Evolutionary conservation across 2,329 filamentous ascomycete genomes (phyloP).

Genomic region (Diaporthe helianthi): DNA sequence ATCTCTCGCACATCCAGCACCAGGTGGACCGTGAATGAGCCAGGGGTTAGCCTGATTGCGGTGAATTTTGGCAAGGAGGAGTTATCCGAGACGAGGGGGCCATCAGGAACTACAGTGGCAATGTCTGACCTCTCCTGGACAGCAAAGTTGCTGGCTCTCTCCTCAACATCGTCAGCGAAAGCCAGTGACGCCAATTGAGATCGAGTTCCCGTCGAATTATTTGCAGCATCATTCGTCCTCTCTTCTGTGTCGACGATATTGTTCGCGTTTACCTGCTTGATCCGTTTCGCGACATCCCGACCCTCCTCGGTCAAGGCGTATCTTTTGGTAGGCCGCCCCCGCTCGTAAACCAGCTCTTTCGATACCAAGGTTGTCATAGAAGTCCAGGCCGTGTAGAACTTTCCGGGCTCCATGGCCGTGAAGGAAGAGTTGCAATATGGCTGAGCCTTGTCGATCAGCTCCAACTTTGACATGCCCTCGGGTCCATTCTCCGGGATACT

Average conservation of each 20-base stretch:
- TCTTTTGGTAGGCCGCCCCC: slow-evolving; percentile 69
- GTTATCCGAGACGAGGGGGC: slow-evolving; percentile 40
- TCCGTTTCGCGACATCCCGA: slow-evolving; percentile 74
- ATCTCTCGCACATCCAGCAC: slow-evolving; percentile 80
- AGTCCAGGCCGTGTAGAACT: slow-evolving; percentile 81
- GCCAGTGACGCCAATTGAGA: not conserved
- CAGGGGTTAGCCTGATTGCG: slow-evolving; percentile 68
- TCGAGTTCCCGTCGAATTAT: not conserved
- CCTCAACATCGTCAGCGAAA: not conserved
- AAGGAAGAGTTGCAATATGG: slow-evolving; percentile 77
- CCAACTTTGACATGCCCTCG: slow-evolving; percentile 69
- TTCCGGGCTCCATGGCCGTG: slow-evolving; percentile 68
- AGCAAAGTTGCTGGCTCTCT: slow-evolving; percentile 30
- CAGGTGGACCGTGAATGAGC: slow-evolving; percentile 74
- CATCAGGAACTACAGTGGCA: slow-evolving; percentile 51
- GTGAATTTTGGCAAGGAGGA: slow-evolving; percentile 55
- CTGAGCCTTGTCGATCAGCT: slow-evolving; percentile 74
- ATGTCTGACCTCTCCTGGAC: slow-evolving; percentile 41
- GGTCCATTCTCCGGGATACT: slow-evolving; percentile 61
- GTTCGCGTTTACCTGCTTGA: slow-evolving; percentile 55
- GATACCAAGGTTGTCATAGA: slow-evolving; percentile 79
- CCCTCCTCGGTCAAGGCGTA: slow-evolving; percentile 80
- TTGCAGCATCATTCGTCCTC: not conserved
- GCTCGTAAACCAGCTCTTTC: slow-evolving; percentile 77
- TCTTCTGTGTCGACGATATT: slow-evolving; percentile 3